Conservation (phyloP, 73 alveolate genomes). For the Symbiodinium natans region DNA sequence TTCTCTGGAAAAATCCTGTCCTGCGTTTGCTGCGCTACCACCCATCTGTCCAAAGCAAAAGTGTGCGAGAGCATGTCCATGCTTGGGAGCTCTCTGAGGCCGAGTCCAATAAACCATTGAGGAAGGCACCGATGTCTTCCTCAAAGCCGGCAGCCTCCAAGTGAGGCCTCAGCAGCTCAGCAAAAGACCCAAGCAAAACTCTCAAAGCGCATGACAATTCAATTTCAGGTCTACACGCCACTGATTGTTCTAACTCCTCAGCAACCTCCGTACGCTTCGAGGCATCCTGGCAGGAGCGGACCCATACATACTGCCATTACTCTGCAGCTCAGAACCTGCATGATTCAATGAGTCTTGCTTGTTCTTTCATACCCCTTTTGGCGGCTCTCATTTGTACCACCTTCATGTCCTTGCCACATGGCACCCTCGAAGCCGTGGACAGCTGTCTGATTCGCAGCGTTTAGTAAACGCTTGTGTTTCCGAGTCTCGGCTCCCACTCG, state of each 20-base stretch:
- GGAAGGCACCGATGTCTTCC: conserved; percentile 8
- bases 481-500: too few species aligned
- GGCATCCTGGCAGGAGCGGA: conserved; percentile 21
- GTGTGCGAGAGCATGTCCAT: too few species aligned
- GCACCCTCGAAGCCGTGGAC: too few species aligned
- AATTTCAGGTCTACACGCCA: background rate
- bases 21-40: background rate
- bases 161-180: conserved; percentile 31
- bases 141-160: conserved; percentile 22
- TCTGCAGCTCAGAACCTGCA: background rate
- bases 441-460: too few species aligned
- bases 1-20: conserved; percentile 42
- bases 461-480: too few species aligned
- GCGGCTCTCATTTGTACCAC: too few species aligned
- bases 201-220: background rate
- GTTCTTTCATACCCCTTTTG: too few species aligned
- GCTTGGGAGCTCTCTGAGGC: background rate
- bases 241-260: conserved; percentile 41
- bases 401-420: too few species aligned
- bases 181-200: background rate
- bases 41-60: background rate
- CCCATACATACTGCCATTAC: background rate
- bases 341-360: background rate
- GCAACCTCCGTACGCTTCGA: conserved; percentile 41
- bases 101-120: background rate